Percentiles rank a stretch among this genome's conserved stretches.
Evolutionary conservation across 352 stramenopile species (phyloP).

Genomic region (Phytopythium helicoides): DNA sequence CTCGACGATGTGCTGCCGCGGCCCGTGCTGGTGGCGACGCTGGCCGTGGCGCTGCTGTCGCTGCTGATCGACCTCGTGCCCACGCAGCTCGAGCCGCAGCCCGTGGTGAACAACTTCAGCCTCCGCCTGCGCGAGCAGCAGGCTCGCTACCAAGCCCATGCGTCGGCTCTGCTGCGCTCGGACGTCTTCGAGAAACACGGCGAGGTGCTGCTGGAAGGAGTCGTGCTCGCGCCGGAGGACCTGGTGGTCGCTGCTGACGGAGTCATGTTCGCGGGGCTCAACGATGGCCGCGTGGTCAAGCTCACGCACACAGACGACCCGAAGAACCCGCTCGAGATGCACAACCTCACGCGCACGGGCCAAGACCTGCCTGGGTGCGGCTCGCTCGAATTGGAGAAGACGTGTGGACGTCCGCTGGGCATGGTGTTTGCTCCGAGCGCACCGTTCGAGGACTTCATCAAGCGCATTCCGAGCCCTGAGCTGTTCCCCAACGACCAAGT

Average conservation of each 20-base stretch:
- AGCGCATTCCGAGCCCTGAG: conserved; percentile 37
- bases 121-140: conserved; percentile 42
- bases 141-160: conserved; percentile 23
- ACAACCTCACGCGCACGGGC: conserved; percentile 49
- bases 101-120: conserved; percentile 28
- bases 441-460: conserved; percentile 37
- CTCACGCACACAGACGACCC: conserved; percentile 22
- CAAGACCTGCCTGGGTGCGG: conserved; percentile 28
- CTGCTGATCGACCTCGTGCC: conserved; percentile 47
- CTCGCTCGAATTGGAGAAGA: conserved; percentile 27
- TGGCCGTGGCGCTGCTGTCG: conserved; percentile 54
- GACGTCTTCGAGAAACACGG: conserved; percentile 17
- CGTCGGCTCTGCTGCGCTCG: conserved; percentile 7
- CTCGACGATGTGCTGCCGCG: conserved; percentile 40
- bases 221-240: conserved; percentile 41
- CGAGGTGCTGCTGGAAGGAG: conserved; percentile 34
- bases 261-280: conserved; percentile 42
- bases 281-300: conserved; percentile 51
- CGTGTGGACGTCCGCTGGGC: conserved; percentile 50
- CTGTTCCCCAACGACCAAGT: conserved; percentile 47
- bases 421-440: conserved; percentile 38
- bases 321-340: conserved; percentile 15
- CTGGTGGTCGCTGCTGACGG: conserved; percentile 44
- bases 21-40: conserved; percentile 40
- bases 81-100: conserved; percentile 30